Evolutionary conservation across 495 filamentous ascomycete genomes (phyloP), one percentile per base, ranked within the genome.

Genomic region (Aspergillus cristatus): DNA sequence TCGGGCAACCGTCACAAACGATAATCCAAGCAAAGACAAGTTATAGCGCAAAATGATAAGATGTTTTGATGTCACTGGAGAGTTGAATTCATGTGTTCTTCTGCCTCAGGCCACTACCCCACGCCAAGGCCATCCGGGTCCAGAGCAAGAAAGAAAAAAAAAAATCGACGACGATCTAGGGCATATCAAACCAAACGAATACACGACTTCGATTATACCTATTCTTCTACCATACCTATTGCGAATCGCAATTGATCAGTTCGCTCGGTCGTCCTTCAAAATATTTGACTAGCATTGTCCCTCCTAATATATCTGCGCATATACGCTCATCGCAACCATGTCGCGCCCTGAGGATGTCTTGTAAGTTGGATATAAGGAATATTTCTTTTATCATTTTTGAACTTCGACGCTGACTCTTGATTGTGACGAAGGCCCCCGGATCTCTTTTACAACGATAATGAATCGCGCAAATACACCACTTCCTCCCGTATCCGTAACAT

Each of bases 381-480:
- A 20, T 18, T 10, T 14, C 11, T 16, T 28, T 3, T 28, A 24
- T 10, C 13, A 28, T n/a, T n/a, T n/a, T n/a, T n/a, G n/a, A n/a
- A n/a, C n/a, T n/a, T n/a, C n/a, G n/a, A n/a, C 28, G 5, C 13
- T 6, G 3, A n/a, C 28, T 30, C 3, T 6, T 24, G 8, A 4
- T 24, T 24, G 5, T 11, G 4, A 14, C n/a, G 32, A 51, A 94
- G 87, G 48, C 84, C 86, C 34, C 87, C 91, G 41, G 91, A 98
- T 67, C 77, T 97, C 48, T 91, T 90, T 68, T 98, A 98, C 70
- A 83, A 94, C 65, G 93, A 96, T 60, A 72, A 74, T 68, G 87
- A 94, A 68, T 87, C 91, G 11, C 81, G 81, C 57, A 90, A 94
- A 68, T 98, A 98, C 67, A 98, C 93, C n/a, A 95, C 90, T 18